These are phyloP conservation scores for Fusarium armeniacum DNA, from an alignment of 2,329 filamentous ascomycete genomes.

Conservation along the genomic window DNA sequence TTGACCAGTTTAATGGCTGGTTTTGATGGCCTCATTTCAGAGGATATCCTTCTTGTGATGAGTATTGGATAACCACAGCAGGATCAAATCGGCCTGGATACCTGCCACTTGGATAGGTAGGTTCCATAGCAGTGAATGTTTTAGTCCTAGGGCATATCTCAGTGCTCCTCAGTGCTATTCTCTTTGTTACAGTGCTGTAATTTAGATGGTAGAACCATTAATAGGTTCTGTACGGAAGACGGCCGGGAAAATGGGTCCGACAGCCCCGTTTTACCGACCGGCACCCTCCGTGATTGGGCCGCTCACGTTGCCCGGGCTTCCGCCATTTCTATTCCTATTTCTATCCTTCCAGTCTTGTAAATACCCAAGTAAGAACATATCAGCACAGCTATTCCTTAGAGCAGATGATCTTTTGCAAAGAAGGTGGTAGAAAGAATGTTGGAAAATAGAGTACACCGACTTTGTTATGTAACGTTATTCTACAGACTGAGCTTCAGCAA, in stretches of 20 bases:
- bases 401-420: conserved; percentile 1
- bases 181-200: neutral
- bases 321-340: conserved; percentile 10
- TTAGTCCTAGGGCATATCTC: neutral
- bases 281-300: conserved; percentile 48
- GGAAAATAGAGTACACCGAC: conserved; percentile 27
- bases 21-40: conserved; percentile 22
- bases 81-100: no score
- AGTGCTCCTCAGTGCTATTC: neutral
- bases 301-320: conserved; percentile 27
- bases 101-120: no score
- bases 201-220: neutral
- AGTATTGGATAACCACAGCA: neutral
- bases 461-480: conserved; percentile 29
- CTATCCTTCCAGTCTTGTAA: conserved; percentile 34
- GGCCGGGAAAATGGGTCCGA: conserved; percentile 34
- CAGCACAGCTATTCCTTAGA: neutral
- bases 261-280: conserved; percentile 35
- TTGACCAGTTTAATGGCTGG: neutral
- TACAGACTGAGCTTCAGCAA: conserved; percentile 13
- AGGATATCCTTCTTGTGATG: neutral
- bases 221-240: conserved; percentile 28
- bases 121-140: neutral
- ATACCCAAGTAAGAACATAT: neutral
- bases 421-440: conserved; percentile 6